Evolutionary conservation across 2,329 filamentous ascomycete species (phyloP).

Genomic region (Myrmaecium sp.): DNA sequence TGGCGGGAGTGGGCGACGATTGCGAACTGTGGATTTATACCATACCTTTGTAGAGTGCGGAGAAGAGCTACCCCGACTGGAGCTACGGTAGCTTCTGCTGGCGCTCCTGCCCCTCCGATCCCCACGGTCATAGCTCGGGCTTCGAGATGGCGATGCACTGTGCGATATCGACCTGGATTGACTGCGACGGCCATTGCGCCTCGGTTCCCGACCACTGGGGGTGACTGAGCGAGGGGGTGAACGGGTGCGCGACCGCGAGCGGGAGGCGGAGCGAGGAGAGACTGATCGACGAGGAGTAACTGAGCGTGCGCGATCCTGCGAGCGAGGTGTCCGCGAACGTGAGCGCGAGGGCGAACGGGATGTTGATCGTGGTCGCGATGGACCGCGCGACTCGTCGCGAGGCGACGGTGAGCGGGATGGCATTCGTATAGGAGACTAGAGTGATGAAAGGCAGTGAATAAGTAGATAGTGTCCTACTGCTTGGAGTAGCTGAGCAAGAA

Average conservation of each 20-base stretch:
- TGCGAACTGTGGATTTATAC: not conserved
- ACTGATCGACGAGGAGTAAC: conserved; percentile 19
- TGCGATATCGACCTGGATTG: conserved; percentile 10
- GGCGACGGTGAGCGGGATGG: too few species aligned
- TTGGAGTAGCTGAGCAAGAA: too few species aligned
- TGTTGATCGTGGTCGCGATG: too few species aligned
- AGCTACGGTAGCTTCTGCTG: conserved; percentile 12
- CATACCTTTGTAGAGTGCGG: conserved; percentile 5
- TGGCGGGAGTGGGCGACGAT: conserved; percentile 1
- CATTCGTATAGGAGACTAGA: too few species aligned
- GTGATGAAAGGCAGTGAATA: too few species aligned
- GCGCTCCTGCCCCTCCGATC: conserved; percentile 2
- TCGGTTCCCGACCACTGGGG: conserved; percentile 5
- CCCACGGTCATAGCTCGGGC: conserved; percentile 4
- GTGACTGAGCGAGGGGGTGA: conserved; percentile 6
- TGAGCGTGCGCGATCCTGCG: conserved; percentile 11
- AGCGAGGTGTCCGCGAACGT: conserved; percentile 13
- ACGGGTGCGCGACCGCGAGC: conserved; percentile 14
- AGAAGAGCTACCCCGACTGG: conserved; percentile 16
- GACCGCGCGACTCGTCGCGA: too few species aligned
- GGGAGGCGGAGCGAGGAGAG: conserved; percentile 19
- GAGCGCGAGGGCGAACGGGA: conserved; percentile 14
- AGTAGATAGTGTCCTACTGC: too few species aligned
- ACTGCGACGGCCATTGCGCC: conserved; percentile 20
- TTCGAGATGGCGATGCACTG: conserved; percentile 8